Percentiles rank a stretch among this genome's conserved stretches.
These are phyloP conservation scores for Singerocomus inundabilis DNA, from an alignment of 1,284 basidiomycete genomes.

Conservation along the genomic window DNA sequence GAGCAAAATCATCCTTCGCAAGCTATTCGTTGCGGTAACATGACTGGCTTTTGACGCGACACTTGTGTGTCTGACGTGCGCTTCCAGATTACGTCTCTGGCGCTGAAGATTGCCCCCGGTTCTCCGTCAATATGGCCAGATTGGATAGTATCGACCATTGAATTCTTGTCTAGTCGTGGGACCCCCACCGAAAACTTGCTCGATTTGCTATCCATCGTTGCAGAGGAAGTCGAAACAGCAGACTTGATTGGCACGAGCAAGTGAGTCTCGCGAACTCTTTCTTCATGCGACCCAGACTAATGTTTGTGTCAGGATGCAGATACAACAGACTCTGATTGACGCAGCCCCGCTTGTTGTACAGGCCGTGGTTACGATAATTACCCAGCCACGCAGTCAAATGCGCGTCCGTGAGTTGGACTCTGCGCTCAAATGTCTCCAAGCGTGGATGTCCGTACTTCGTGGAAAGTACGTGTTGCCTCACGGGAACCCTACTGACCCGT, in stretches of 20 bases:
- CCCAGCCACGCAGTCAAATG: constrained; percentile 31
- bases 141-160: constrained; percentile 65
- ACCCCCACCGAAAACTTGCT: constrained; percentile 57
- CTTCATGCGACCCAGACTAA: constrained; percentile 12
- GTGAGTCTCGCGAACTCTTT: constrained; percentile 44
- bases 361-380: constrained; percentile 57
- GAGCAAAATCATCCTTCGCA: constrained; percentile 73
- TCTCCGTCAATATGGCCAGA: constrained; percentile 59
- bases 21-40: constrained; percentile 80
- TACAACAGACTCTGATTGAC: constrained; percentile 60
- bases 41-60: neutral
- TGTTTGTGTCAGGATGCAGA: constrained; percentile 46
- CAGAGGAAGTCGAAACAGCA: constrained; percentile 75
- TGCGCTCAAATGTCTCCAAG: constrained; percentile 75
- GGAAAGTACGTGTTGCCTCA: constrained; percentile 52
- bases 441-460: constrained; percentile 74
- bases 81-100: constrained; percentile 66
- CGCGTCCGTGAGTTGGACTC: constrained; percentile 52
- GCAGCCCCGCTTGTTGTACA: constrained; percentile 70
- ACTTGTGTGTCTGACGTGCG: neutral
- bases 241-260: constrained; percentile 73
- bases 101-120: constrained; percentile 65
- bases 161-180: constrained; percentile 55
- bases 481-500: neutral
- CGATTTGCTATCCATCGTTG: constrained; percentile 81